Evolutionary conservation across 345 rosid genomes (phyloP).

Genomic region (Melaleuca alternifolia): DNA sequence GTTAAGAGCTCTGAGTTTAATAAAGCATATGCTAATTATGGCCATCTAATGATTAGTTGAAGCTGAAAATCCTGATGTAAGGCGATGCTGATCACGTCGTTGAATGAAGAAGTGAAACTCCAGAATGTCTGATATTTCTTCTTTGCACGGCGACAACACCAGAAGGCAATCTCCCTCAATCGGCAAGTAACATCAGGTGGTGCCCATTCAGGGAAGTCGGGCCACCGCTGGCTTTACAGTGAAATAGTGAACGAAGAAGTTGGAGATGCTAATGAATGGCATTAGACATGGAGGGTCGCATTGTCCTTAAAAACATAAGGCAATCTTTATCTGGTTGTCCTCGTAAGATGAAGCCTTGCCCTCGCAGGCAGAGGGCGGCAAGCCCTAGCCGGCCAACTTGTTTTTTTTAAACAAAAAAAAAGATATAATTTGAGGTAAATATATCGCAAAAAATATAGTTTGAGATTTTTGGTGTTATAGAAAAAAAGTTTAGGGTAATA

Average conservation of each 20-base stretch:
- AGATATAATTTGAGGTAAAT: no score
- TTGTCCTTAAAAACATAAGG: not conserved
- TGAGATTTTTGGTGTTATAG: no score
- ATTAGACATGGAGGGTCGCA: not conserved
- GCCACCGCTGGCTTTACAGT: not conserved
- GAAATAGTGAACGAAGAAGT: not conserved
- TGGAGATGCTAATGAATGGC: not conserved
- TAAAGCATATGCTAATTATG: not conserved
- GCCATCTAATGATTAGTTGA: no score
- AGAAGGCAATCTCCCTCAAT: not conserved
- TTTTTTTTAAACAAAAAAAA: no score
- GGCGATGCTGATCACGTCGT: not conserved
- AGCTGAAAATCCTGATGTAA: no score
- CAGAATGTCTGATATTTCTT: not conserved
- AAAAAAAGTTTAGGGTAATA: no score
- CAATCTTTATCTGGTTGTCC: not conserved
- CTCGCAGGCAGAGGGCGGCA: no score
- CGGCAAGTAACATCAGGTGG: not conserved
- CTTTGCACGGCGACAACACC: not conserved
- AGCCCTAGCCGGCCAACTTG: no score
- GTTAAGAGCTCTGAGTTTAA: no score
- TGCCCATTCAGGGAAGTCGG: not conserved
- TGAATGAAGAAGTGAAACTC: not conserved
- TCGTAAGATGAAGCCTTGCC: no score
- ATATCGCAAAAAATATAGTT: no score